Evolutionary conservation across 192 early-diverging fungal genomes (phyloP).

Genomic region (Radiomyces spectabilis): DNA sequence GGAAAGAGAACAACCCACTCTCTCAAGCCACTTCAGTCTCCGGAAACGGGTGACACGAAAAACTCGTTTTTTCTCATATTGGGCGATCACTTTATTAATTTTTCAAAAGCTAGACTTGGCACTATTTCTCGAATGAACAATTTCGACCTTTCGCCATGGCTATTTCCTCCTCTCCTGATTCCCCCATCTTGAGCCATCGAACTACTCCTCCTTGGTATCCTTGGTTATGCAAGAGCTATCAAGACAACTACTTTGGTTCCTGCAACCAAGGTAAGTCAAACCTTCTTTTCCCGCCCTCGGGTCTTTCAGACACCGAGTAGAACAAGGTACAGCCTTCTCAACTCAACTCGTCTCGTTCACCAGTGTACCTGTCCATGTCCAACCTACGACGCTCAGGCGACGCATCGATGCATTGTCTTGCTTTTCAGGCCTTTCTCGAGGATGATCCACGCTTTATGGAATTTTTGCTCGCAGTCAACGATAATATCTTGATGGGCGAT

Average conservation of each 20-base stretch:
- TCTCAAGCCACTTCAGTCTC: too few relatives aligned
- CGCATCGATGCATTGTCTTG: slow-evolving; percentile 47
- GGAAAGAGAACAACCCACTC: too few relatives aligned
- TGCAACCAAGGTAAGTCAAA: too few relatives aligned
- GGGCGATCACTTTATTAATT: too few relatives aligned
- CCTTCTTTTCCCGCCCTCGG: too few relatives aligned
- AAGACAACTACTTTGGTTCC: slow-evolving; percentile 11
- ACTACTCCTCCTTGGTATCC: slow-evolving; percentile 15
- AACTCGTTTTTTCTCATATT: too few relatives aligned
- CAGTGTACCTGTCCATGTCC: slow-evolving; percentile 27
- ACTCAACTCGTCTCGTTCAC: too few relatives aligned
- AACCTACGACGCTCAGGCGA: slow-evolving; percentile 35
- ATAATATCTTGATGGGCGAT: slow-evolving; percentile 61
- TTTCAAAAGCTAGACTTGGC: too few relatives aligned
- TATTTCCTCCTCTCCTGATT: not conserved
- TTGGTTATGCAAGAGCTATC: slow-evolving; percentile 20
- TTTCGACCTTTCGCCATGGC: slow-evolving; percentile 66
- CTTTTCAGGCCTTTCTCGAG: slow-evolving; percentile 60
- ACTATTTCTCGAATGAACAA: too few relatives aligned
- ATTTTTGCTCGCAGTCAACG: slow-evolving; percentile 60
- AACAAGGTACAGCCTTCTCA: too few relatives aligned
- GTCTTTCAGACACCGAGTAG: too few relatives aligned
- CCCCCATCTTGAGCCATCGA: not conserved
- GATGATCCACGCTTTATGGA: slow-evolving; percentile 53
- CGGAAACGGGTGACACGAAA: too few relatives aligned